A percentile compares a stretch with the other conserved stretches of the same genome.
Conservation (phyloP, 768 basidiomycete genomes). For the Mycena indigotica region DNA sequence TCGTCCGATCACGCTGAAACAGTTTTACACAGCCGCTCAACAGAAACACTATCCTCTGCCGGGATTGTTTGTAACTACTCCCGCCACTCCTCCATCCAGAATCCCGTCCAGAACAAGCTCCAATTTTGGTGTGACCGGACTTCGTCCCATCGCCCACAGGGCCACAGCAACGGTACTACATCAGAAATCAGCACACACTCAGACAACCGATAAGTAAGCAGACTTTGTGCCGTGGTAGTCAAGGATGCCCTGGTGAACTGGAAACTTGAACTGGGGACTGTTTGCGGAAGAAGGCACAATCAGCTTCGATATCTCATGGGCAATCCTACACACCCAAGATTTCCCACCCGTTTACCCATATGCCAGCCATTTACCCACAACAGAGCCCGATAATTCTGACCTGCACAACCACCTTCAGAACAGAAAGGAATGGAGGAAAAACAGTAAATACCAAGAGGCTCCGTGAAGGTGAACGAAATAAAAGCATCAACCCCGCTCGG, state of each 20-base stretch:
- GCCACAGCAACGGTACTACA: slow-evolving; percentile 62
- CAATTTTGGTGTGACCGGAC: slow-evolving; percentile 52
- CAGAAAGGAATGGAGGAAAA: too few relatives aligned
- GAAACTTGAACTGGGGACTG: slow-evolving; percentile 80
- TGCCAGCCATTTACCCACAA: slow-evolving; percentile 89
- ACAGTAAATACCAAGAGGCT: slow-evolving; percentile 48
- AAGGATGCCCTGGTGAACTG: slow-evolving; percentile 79
- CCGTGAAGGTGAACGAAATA: slow-evolving; percentile 75
- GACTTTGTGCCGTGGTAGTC: slow-evolving; percentile 74
- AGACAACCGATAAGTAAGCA: neutral
- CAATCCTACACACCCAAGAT: slow-evolving; percentile 55
- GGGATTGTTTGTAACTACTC: slow-evolving; percentile 59
- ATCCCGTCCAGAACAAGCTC: slow-evolving; percentile 56
- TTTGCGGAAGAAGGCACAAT: neutral
- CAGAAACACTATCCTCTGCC: slow-evolving; percentile 25
- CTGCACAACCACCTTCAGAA: neutral
- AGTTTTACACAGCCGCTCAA: neutral
- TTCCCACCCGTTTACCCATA: slow-evolving; percentile 77
- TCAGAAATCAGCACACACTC: neutral
- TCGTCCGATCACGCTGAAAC: neutral
- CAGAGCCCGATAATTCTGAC: too few relatives aligned
- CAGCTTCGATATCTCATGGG: neutral
- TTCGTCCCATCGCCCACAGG: slow-evolving; percentile 65
- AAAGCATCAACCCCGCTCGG: slow-evolving; percentile 62
- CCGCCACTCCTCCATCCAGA: slow-evolving; percentile 69